Evolutionary conservation across 2,329 filamentous ascomycete species (phyloP), one percentile per base, ranked within the genome.

Genomic region (Monosporascus sp.): DNA sequence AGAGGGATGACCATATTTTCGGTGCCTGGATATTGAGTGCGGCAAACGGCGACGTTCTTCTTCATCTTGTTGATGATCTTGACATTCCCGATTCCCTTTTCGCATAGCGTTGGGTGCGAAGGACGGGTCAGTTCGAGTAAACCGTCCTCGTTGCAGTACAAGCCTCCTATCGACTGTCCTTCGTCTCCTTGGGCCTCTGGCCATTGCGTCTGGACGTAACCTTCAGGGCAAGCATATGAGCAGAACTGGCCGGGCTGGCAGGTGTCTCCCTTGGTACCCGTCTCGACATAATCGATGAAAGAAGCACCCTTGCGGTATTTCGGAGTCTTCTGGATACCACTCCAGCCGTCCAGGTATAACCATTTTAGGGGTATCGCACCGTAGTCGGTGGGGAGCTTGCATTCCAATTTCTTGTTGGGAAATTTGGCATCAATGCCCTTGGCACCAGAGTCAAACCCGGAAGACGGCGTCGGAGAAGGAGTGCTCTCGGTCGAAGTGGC

Each of bases 121-220:
- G 79, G 62, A 66, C 91, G 90, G 65, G 91, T 95, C 47, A 93
- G 79, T 71, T 87, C 81, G 7, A 97, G 85, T 69, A 87, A 87
- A 65, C 88, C 88, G 34, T 84, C 66, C 47, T 64, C 61, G 69
- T 89, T 86, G 80, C 94, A 99, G 73, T 83, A 84, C 19, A 97
- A 74, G 61, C 94, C 94, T 70, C 94, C 94, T 52, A 97, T 80
- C 24, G 92, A 96, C 77, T 97, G 85, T 58, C 86, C 86, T 50
- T 84, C 90, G 38, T 77, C 66, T 52, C 93, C 94, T 76, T 97
- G 94, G 36, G 81, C 78, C 1, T 61, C 62, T 47, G 94, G 91
- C 88, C 91, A 97, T 69, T 97, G 93, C 3, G 87, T 82, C 82
- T 97, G 97, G 71, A 94, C 85, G 73, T 94, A 96, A 46, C 93